Conservation (phyloP, 495 filamentous ascomycete genomes). For the Penicillium desertorum region DNA sequence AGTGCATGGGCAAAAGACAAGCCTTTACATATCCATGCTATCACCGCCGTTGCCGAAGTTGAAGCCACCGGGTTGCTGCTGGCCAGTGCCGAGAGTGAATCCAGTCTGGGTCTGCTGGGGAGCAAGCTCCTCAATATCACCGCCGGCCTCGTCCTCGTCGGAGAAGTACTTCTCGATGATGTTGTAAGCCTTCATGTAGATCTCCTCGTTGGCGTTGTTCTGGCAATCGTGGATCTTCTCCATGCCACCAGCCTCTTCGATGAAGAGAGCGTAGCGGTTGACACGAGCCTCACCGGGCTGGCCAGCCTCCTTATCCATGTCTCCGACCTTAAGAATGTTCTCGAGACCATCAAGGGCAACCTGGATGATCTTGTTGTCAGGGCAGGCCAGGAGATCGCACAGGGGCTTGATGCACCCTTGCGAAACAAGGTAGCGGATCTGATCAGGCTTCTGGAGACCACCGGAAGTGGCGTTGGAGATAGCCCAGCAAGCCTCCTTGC, state of each 20-base stretch:
- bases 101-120: constrained; percentile 67
- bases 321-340: constrained; percentile 99
- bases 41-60: constrained; percentile 89
- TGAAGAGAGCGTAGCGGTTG: constrained; percentile 97
- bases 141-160: constrained; percentile 88
- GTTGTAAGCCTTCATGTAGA: constrained; percentile 99
- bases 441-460: constrained; percentile 96
- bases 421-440: constrained; percentile 91
- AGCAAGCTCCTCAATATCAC: constrained; percentile 68
- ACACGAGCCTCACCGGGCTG: constrained; percentile 67
- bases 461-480: constrained; percentile 99
- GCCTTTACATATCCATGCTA: constrained; percentile 95
- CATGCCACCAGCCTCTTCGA: constrained; percentile 98
- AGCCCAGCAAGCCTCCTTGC: constrained; percentile 99
- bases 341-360: constrained; percentile 97
- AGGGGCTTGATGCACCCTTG: constrained; percentile 97
- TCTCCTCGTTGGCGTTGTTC: constrained; percentile 99
- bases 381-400: constrained; percentile 93
- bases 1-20: constrained; percentile 2
- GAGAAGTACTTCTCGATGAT: constrained; percentile 99
- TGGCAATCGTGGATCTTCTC: constrained; percentile 99
- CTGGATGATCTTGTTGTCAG: constrained; percentile 99
- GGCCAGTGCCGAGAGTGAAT: constrained; percentile 81
- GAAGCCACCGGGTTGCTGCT: constrained; percentile 77
- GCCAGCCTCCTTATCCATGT: constrained; percentile 92